Evolutionary conservation across 352 stramenopile genomes (phyloP), one percentile per base, ranked within the genome.

Genomic region (Phytophthora fragariaefolia): DNA sequence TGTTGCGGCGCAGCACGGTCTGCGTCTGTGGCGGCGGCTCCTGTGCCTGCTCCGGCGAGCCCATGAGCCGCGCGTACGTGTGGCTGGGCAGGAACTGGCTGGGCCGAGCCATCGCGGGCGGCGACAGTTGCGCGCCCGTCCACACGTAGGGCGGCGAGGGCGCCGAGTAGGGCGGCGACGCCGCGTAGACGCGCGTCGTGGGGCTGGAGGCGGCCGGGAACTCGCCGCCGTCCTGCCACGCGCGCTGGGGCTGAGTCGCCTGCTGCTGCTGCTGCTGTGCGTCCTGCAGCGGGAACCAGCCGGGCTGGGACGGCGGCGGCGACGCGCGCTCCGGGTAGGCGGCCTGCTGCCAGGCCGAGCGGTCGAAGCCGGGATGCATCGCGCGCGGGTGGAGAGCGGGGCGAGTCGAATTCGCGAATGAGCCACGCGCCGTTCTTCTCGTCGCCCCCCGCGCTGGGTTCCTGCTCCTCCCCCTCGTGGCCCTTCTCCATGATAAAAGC

Each of bases 221-320:
- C 32, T 54, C 54, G 34, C 45, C 28, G 40, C n/a, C 18, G 28
- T 69, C 63, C 13, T 69, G 50, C 59, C 58, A 73, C 24, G 48
- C 42, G 5, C 18, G 15, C 24, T 65, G 48, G 4, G 47, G 47
- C 4, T 22, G 45, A 30, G 48, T 40, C 22, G 46, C 22, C 2
- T 30, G 36, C 13, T 54, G 49, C 1, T 62, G 59, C 1, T 60
- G 53, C 9, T 51, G 57, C 23, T 58, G 43, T 5, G 56, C 8
- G 34, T 71, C 73, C 36, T 87, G 69, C 15, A 90, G 65, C 8
- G 76, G 77, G 54, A 86, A 90, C 81, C 81, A 90, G 4, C 77
- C 81, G 23, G 80, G 56, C 57, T 90, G 78, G 8, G 66, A 76
- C 32, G 63, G 56, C 28, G 66, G 46, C 15, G 69, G 48, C 20